Conservation (phyloP, 1,284 basidiomycete genomes). For the Fomitopsis palustris region DNA sequence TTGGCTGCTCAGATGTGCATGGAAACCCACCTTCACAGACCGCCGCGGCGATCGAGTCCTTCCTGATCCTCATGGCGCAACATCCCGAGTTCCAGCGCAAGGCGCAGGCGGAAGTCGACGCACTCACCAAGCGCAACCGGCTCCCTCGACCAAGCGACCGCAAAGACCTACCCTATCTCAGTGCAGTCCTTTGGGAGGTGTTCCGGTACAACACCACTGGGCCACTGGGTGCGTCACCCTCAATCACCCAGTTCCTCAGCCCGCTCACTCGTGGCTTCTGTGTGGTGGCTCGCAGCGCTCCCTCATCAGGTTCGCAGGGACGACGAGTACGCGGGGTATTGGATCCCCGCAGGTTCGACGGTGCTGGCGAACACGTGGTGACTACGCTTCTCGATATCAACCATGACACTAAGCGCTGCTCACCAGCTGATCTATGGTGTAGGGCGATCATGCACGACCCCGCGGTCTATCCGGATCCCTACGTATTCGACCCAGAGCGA, state of each 20-base stretch:
- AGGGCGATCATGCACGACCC: neutral
- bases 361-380: neutral
- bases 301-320: neutral
- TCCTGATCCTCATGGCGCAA: slow-evolving; percentile 24
- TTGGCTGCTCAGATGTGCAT: neutral
- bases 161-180: slow-evolving; percentile 26
- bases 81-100: slow-evolving; percentile 30
- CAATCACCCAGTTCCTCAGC: no score
- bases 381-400: neutral
- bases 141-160: slow-evolving; percentile 39
- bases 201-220: slow-evolving; percentile 31
- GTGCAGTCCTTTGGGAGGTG: slow-evolving; percentile 29
- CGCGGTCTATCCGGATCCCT: neutral
- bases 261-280: no score
- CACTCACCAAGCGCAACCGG: slow-evolving; percentile 33
- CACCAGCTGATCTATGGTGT: neutral
- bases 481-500: neutral
- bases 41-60: slow-evolving; percentile 5
- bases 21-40: neutral
- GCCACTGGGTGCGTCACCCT: slow-evolving; percentile 14
- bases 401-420: neutral
- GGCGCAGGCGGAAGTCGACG: slow-evolving; percentile 25
- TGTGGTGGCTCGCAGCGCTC: neutral
- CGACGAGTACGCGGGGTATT: slow-evolving; percentile 1
- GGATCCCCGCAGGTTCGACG: neutral